Evolutionary conservation across 2,329 filamentous ascomycete genomes (phyloP), one percentile per base, ranked within the genome.

Genomic region (Penicillium sp.): DNA sequence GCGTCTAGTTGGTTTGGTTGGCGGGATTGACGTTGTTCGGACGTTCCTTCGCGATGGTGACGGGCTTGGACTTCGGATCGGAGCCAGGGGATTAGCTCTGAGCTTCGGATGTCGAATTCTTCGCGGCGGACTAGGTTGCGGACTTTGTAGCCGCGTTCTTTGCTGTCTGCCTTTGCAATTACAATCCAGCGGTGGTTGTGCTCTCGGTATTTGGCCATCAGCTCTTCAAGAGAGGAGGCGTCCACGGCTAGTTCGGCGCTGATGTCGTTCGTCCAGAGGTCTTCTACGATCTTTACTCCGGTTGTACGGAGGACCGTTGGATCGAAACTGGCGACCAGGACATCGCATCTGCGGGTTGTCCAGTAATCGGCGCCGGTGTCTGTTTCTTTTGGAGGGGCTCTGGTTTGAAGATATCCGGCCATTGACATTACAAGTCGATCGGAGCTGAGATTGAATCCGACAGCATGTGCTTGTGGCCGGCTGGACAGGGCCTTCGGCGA

Each of bases 371-470:
- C 67, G 57, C 91, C 89, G 35, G 88, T 85, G 56, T 90, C 85
- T 8, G 80, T 69, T 66, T 89, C 90, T 73, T 90, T 93, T n/a
- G 89, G 72, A 59, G 88, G 90, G 3, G 73, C 59, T 55, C 79
- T 83, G 26, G 75, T 70, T 59, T 80, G 80, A 13, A 84, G 69
- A 62, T 82, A 82, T 33, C 81, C 80, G 13, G 67, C 62, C 70
- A 90, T 86, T 1, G 81, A 81, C 42, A 85, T 85, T 7, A 88
- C 87, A 4, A 96, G 79, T 56, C 89, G 86, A 67, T 97, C 93
- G 87, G 93, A 96, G 24, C 90, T 90, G 42, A 98, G 79, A 68
- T 92, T 96, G 70, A 98, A 93, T 1, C 96, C 95, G 11, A 98
- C 95, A 5, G 91, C 93, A 70, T 96, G 91, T 21, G 86, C 85